Percentiles rank a stretch among this genome's conserved stretches.
phyloP scores from a whole-genome alignment of 345 rosid species.

The Bruguiera gymnorhiza region DNA sequence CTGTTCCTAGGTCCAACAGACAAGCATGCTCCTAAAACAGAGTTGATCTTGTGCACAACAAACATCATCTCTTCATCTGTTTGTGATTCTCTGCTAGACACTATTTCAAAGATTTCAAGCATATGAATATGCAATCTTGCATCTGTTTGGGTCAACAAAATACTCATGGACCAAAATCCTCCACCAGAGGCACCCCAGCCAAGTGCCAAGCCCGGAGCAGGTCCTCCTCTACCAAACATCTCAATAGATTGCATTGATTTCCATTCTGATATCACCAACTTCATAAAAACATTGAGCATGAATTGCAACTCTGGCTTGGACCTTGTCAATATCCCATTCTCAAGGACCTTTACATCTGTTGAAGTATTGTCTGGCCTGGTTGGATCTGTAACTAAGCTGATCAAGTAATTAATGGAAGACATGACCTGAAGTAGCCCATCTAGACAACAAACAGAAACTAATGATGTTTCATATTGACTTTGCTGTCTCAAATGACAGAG shows the following conservation, averaged over 20 bases:
- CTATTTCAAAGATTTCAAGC: conserved; percentile 44
- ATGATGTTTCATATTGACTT: conserved; percentile 44
- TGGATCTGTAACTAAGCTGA: conserved; percentile 46
- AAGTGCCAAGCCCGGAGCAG: conserved; percentile 80
- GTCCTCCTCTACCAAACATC: conserved; percentile 85
- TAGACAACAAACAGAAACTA: conserved; percentile 72
- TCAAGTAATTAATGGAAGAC: conserved; percentile 49
- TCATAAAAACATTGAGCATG: conserved; percentile 42
- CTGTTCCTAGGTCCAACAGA: conserved; percentile 65
- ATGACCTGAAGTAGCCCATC: conserved; percentile 50
- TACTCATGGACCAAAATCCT: conserved; percentile 74
- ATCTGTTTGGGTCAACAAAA: conserved; percentile 70
- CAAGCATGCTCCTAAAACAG: conserved; percentile 59
- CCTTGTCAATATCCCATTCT: conserved; percentile 51
- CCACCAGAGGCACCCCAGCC: conserved; percentile 96
- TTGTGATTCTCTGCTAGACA: conserved; percentile 17
- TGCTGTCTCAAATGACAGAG: conserved; percentile 57
- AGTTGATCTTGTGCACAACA: conserved; percentile 39
- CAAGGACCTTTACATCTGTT: conserved; percentile 57
- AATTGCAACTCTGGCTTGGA: conserved; percentile 50
- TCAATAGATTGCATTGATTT: conserved; percentile 60
- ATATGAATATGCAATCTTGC: conserved; percentile 47
- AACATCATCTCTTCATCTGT: conserved; percentile 33
- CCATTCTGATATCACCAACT: conserved; percentile 55
- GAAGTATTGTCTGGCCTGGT: conserved; percentile 36